These are phyloP conservation scores for Ganoderma sp. DNA, from an alignment of 1,284 basidiomycete genomes.

Conservation along the genomic window DNA sequence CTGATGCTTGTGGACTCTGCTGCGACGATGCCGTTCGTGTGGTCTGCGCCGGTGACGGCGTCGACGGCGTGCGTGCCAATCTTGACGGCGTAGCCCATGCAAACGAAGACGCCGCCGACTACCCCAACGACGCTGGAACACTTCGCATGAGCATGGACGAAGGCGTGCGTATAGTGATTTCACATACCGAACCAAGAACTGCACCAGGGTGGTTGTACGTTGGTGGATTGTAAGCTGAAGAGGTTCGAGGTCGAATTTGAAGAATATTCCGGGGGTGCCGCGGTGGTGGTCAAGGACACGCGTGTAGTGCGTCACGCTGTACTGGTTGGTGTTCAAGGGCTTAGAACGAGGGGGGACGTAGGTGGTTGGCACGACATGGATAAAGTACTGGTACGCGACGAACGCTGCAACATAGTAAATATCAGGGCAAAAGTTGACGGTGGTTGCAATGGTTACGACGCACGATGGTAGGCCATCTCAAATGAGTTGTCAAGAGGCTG, in stretches of 20 bases:
- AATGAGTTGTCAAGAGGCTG: conserved; percentile 94
- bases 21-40: conserved; percentile 61
- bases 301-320: conserved; percentile 94
- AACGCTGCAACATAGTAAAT: conserved; percentile 63
- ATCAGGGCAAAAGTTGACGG: neutral
- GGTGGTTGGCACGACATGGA: conserved; percentile 93
- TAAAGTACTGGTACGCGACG: conserved; percentile 94
- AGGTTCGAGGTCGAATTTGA: conserved; percentile 96
- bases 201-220: conserved; percentile 80
- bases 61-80: conserved; percentile 69
- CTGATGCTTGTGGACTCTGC: conserved; percentile 63
- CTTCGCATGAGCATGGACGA: neutral
- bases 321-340: conserved; percentile 86
- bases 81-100: conserved; percentile 77
- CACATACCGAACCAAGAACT: conserved; percentile 80
- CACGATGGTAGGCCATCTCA: conserved; percentile 82
- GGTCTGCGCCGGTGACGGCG: conserved; percentile 68
- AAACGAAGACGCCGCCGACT: conserved; percentile 83
- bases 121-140: conserved; percentile 68
- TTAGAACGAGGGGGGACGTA: conserved; percentile 75
- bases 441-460: conserved; percentile 41
- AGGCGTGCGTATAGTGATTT: neutral
- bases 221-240: conserved; percentile 86
- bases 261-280: conserved; percentile 92
- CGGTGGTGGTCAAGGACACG: conserved; percentile 77